These are phyloP conservation scores for Tylopilus vinaceipallidus DNA, from an alignment of 768 basidiomycete genomes.

Conservation along the genomic window DNA sequence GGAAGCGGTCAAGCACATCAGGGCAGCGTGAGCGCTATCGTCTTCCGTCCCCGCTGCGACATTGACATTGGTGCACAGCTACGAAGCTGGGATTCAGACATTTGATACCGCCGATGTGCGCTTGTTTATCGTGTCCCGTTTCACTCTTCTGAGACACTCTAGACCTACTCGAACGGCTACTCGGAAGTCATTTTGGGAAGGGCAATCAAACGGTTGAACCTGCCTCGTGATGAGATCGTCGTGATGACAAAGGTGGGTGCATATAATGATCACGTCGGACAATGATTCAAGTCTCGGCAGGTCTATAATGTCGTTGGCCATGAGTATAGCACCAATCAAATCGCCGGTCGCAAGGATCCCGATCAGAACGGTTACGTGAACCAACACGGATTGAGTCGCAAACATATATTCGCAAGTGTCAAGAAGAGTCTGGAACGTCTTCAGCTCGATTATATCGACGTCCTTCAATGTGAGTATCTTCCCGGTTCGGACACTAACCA, in stretches of 20 bases:
- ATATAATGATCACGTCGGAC: neutral
- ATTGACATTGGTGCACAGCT: slow-evolving; percentile 3
- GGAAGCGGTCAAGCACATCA: slow-evolving; percentile 1
- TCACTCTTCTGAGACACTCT: neutral
- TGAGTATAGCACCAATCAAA: slow-evolving; percentile 1
- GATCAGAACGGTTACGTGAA: slow-evolving; percentile 1
- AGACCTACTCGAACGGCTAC: slow-evolving; percentile 1
- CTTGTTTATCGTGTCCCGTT: neutral
- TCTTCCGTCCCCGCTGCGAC: slow-evolving; percentile 11
- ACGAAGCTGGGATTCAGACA: neutral
- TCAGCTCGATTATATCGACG: slow-evolving; percentile 2
- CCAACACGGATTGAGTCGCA: slow-evolving; percentile 1
- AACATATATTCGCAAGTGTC: neutral
- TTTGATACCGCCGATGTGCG: slow-evolving; percentile 2
- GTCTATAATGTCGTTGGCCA: neutral
- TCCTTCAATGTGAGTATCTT: neutral
- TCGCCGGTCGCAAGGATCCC: neutral
- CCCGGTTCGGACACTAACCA: too few relatives aligned
- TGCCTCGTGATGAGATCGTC: slow-evolving; percentile 1
- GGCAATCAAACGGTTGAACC: neutral
- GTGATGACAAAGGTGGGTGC: neutral
- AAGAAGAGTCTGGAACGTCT: slow-evolving; percentile 1
- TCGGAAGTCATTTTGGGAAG: neutral
- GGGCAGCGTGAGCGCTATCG: neutral
- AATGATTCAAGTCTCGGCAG: neutral